Evolutionary conservation across 2,329 filamentous ascomycete genomes (phyloP).

Genomic region (Aspergillus alliaceus): DNA sequence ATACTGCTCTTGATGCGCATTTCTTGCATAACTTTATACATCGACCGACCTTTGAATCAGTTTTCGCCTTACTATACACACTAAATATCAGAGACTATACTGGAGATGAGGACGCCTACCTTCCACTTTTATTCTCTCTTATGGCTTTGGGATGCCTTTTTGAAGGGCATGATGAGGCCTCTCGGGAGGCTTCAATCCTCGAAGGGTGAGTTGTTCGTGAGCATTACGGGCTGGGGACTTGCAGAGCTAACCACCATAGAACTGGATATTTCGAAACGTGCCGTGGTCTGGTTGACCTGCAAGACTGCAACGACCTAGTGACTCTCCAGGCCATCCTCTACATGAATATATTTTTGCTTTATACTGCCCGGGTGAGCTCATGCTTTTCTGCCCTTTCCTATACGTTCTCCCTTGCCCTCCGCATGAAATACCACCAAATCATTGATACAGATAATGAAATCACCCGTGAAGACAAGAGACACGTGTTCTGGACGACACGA

Average conservation of each 20-base stretch:
- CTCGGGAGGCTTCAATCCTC: neutral
- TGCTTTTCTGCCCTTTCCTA: conserved; percentile 11
- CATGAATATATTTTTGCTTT: conserved; percentile 11
- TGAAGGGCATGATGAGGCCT: neutral
- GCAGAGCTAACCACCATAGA: neutral
- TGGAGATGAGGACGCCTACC: neutral
- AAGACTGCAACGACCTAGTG: conserved; percentile 8
- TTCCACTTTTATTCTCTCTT: conserved; percentile 9
- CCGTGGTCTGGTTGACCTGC: conserved; percentile 4
- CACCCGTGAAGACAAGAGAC: neutral
- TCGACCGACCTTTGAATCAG: conserved; percentile 6
- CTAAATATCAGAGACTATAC: conserved; percentile 7
- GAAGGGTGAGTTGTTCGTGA: conserved; percentile 2
- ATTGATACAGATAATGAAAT: neutral
- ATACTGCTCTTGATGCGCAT: conserved; percentile 9
- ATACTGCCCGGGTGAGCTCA: conserved; percentile 1
- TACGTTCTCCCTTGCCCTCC: conserved; percentile 9
- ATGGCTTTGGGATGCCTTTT: conserved; percentile 10
- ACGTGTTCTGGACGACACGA: conserved; percentile 10
- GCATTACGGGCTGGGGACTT: neutral
- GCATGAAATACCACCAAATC: conserved; percentile 11
- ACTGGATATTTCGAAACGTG: conserved; percentile 7
- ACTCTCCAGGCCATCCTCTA: conserved; percentile 14
- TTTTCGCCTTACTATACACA: conserved; percentile 9
- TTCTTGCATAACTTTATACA: conserved; percentile 9